Percentiles rank a stretch among this genome's conserved stretches.
Conservation (phyloP, 2,329 filamentous ascomycete genomes). For the Thelonectria blattea region DNA sequence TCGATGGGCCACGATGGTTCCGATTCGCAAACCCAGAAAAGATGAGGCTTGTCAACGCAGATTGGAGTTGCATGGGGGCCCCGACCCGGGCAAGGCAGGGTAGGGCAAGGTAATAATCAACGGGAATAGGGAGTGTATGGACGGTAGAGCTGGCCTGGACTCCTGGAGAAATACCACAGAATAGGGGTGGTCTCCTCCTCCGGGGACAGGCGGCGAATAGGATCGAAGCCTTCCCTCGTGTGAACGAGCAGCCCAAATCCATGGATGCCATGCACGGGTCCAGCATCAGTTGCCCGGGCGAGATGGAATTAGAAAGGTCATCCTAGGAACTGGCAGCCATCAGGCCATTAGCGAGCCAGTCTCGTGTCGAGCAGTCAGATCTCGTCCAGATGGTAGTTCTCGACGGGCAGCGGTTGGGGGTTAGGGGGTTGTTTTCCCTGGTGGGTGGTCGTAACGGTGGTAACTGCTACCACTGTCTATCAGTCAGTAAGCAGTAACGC, state of each 20-base stretch:
- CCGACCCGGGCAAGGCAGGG: not conserved
- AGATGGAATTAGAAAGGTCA: constrained; percentile 17
- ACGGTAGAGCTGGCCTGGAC: not conserved
- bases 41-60: not conserved
- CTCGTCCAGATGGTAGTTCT: constrained; percentile 18
- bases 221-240: not conserved
- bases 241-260: not conserved
- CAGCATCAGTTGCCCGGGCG: not conserved
- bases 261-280: constrained; percentile 9
- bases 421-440: too few relatives aligned
- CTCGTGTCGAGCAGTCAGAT: constrained; percentile 21
- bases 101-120: not conserved
- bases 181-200: not conserved
- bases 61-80: not conserved
- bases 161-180: not conserved
- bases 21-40: not conserved
- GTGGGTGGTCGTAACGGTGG: too few relatives aligned
- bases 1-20: not conserved
- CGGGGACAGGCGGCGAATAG: not conserved
- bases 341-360: constrained; percentile 25
- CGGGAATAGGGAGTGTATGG: not conserved
- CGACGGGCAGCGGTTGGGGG: too few relatives aligned
- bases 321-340: constrained; percentile 19
- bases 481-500: too few relatives aligned
- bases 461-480: too few relatives aligned